Evolutionary conservation across 495 filamentous ascomycete species (phyloP), one percentile per base, ranked within the genome.

Genomic region (Emericellopsis terricola): DNA sequence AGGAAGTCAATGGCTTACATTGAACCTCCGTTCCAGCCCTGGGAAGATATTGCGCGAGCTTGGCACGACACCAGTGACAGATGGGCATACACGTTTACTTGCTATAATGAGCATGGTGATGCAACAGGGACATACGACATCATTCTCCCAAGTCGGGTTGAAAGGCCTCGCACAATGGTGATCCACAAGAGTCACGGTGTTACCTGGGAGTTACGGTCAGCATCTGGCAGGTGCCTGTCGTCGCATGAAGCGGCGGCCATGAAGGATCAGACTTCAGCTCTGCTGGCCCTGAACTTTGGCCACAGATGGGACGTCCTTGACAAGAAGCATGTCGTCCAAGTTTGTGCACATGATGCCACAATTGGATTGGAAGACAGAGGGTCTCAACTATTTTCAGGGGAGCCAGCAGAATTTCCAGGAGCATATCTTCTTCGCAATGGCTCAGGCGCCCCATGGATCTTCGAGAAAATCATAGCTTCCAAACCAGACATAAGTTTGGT

Each of bases 11-110:
- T 73, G 8, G 47, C 65, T 8, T 44, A 59, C 13, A 75, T 78
- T 2, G 52, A 59, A 8, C 62, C 59, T 23, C 62, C 68, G 41
- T 57, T 73, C 34, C 68, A 79, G 42, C 78, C 81, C 0, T 91
- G 76, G 76, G 41, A 52, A n/a, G 45, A 55, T 8, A 47, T 81
- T 29, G 74, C 79, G 2, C 47, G 53, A 19, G 57, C 50, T 9
- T 81, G 74, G 73, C 40, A 42, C 20, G 40, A 10, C 13, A 39
- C 3, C 33, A 29, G 11, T 18, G 34, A 2, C 24, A 50, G n/a
- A 24, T 55, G 10, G 55, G 40, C 19, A 44, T 46, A 32, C 51
- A 51, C 19, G 19, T 31, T 50, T 42, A 57, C 23, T 27, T 47
- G 44, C 15, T 36, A 45, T 9, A 50, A 59, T 15, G 51, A 54